Percentiles rank a stretch among this genome's conserved stretches.
These are phyloP conservation scores for Lolium perenne DNA, from an alignment of 176 grass and related monocot species.

Conservation along the genomic window DNA sequence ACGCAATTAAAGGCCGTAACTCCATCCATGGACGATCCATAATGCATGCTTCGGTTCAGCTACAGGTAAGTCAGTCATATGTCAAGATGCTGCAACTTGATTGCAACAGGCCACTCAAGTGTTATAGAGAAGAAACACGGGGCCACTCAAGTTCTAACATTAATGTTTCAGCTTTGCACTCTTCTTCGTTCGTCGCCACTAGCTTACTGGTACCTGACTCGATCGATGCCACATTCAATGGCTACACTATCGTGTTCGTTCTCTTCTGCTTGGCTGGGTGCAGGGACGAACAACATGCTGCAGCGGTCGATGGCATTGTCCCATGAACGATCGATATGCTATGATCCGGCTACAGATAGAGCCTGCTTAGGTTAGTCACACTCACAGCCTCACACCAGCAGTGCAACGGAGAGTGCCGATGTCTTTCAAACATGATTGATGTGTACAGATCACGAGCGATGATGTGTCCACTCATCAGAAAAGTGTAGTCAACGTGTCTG, in stretches of 20 bases:
- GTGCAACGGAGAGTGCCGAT: neutral
- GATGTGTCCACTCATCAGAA: neutral
- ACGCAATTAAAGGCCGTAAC: neutral
- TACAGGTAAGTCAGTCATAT: neutral
- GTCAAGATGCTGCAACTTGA: no score
- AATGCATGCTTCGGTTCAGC: neutral
- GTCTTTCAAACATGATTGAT: slow-evolving; percentile 23
- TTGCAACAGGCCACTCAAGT: no score
- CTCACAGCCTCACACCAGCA: neutral
- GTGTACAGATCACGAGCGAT: neutral
- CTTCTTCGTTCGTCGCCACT: neutral
- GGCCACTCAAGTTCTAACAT: no score
- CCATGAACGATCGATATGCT: slow-evolving; percentile 6
- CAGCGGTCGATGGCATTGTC: neutral
- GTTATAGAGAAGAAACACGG: no score
- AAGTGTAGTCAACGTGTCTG: slow-evolving; percentile 28
- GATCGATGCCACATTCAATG: slow-evolving; percentile 17
- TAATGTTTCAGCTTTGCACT: no score
- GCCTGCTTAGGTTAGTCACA: slow-evolving; percentile 13
- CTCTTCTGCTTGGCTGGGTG: slow-evolving; percentile 6
- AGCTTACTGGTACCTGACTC: neutral
- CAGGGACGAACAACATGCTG: slow-evolving; percentile 34
- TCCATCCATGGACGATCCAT: neutral
- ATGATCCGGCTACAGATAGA: neutral
- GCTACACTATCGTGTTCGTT: neutral